Base-by-base conservation (phyloP, 768 basidiomycete genomes). In the Rhizopogon vinicolor region DNA sequence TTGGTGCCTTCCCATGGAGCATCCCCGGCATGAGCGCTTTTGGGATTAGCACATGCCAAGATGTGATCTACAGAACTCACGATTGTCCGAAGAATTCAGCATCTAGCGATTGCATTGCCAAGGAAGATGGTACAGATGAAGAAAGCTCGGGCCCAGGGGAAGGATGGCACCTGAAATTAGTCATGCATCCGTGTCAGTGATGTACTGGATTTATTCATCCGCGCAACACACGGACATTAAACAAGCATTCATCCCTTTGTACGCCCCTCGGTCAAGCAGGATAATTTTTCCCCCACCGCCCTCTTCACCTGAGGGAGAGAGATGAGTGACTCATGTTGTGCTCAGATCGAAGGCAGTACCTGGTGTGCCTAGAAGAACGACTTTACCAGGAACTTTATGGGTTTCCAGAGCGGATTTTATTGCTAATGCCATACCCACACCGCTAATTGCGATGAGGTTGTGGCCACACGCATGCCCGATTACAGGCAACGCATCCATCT, bases 1-100 rank as follows among this genome's bases (percentile, higher is more conserved):
- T 94, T 94, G 41, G 79, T 80, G 22, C 87, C 92, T 68, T 94
- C 89, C 84, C 92, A 93, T 3, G 91, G 91, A 10, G 87, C 81
- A 35, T 78, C 80, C n/a, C 84, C 86, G 14, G 90, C 90, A 62
- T 91, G 90, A 5, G 89, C 88, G 44, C 87, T 91, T 60, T 29
- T 55, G 50, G 14, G 59, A 54, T 50, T 40, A 33, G 57, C 57
- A 31, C 58, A 43, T 57, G 7, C 31, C 33, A 28, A 52, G 33
- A 44, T 41, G 46, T 31, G 25, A 45, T 10, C 22, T 33, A 48
- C 43, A 39, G 25, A 40, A 73, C 81, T 58, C 61, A 90, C 91
- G 83, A 77, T 58, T 83, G 87, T 4, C 91, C 91, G 60, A 81
- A 81, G 68, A 82, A 93, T 67, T 92, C 86, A 2, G 87, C 82